Conservation (phyloP, 306 rosid species). For the Corylus americana region DNA sequence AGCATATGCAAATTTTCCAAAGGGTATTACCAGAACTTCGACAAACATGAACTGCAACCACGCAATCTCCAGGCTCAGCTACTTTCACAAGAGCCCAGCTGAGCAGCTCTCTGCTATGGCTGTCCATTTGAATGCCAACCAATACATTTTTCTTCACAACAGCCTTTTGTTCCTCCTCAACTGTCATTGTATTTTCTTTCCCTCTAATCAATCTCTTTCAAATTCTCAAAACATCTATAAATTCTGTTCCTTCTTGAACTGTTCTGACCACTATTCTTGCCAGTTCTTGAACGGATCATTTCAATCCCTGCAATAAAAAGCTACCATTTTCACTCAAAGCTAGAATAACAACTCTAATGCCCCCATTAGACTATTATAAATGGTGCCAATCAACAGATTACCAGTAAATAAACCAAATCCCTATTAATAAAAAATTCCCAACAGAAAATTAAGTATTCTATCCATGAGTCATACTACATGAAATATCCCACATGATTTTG, state of each 20-base stretch:
- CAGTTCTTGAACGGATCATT: conserved; percentile 33
- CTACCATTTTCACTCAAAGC: conserved; percentile 31
- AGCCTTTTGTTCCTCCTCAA: conserved; percentile 27
- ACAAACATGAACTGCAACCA: conserved; percentile 71
- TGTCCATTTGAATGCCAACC: conserved; percentile 74
- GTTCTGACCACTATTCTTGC: conserved; percentile 7
- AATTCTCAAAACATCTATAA: conserved; percentile 19
- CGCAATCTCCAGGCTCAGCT: conserved; percentile 82
- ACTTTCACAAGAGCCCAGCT: conserved; percentile 87
- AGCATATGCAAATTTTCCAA: neutral
- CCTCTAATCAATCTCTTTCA: conserved; percentile 21
- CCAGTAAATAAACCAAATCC: neutral
- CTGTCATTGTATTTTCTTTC: conserved; percentile 45
- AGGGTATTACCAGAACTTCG: conserved; percentile 51
- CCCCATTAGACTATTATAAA: conserved; percentile 9
- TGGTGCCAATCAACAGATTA: neutral
- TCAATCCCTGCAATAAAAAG: conserved; percentile 46
- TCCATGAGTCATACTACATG: conserved; percentile 15
- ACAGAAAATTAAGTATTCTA: conserved; percentile 26
- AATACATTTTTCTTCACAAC: conserved; percentile 54
- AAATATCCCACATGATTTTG: conserved; percentile 11
- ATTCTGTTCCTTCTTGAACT: conserved; percentile 27
- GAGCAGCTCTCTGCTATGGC: conserved; percentile 61
- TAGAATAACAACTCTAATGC: conserved; percentile 20
- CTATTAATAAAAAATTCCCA: neutral